These are phyloP conservation scores for Trametes sanguinea DNA, from an alignment of 768 basidiomycete genomes.

Conservation along the genomic window DNA sequence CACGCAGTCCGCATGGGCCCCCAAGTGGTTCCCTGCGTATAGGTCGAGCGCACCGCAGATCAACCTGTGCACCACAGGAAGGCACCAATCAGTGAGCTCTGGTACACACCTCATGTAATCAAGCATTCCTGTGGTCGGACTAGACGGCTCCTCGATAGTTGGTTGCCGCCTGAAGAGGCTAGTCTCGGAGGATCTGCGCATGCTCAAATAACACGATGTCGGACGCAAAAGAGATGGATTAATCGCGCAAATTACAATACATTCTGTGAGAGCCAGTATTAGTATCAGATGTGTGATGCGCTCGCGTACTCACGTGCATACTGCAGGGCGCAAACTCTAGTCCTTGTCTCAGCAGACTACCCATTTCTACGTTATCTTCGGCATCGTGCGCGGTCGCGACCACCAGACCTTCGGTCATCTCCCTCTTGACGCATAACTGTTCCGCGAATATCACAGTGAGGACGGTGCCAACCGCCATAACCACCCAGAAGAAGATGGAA, in stretches of 20 bases:
- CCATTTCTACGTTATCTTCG: slow-evolving; percentile 57
- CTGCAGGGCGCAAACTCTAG: not conserved
- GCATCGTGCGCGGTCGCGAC: slow-evolving; percentile 43
- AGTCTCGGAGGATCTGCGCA: too few species aligned
- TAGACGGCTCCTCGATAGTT: too few species aligned
- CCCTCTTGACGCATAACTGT: slow-evolving; percentile 86
- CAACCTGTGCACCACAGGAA: not conserved
- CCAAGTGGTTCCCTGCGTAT: too few species aligned
- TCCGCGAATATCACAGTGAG: slow-evolving; percentile 81
- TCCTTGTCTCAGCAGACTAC: slow-evolving; percentile 54
- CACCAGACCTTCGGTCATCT: slow-evolving; percentile 86
- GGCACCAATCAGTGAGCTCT: too few species aligned
- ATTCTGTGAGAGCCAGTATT: not conserved
- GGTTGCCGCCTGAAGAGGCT: too few species aligned
- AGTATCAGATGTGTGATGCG: not conserved
- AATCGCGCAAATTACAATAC: not conserved
- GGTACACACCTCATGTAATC: too few species aligned
- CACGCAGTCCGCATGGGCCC: too few species aligned
- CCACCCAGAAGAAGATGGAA: slow-evolving; percentile 90
- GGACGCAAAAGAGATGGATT: not conserved
- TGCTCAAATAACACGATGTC: too few species aligned
- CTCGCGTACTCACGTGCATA: not conserved
- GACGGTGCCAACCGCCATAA: slow-evolving; percentile 70
- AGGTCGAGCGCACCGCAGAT: not conserved
- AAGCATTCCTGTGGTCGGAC: too few species aligned